Base-by-base conservation (phyloP, 129 eudicot species). In the Tagetes patula region DNA sequence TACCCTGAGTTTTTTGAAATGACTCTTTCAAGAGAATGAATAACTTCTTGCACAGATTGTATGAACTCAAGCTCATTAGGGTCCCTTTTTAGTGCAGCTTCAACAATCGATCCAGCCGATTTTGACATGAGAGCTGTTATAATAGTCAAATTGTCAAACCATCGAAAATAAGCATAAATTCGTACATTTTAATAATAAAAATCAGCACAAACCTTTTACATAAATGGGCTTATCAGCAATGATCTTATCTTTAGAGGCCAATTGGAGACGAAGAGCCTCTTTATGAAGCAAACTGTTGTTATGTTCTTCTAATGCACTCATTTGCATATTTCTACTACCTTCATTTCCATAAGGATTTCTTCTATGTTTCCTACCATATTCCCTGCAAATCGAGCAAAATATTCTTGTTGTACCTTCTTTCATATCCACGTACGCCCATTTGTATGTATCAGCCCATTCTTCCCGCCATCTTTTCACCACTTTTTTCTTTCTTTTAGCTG, bases 391-490 rank as follows among this genome's bases (percentile, higher is more conserved):
- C 32, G 98, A 94, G 67, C 98, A 94, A 64, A 94, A 94, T 42
- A 94, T 94, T 74, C 98, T 88, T 8, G 97, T 91, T 0, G 97
- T 90, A 48, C 96, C 98, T 77, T 94, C 98, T 77, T 94, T 94
- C 72, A 94, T 83, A 82, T 94, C 98, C 13, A 94, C 98, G 83
- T 94, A 94, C 0, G 98, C 97, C 98, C 98, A 94, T 82, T 94
- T 94, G 78, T 94, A 94, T 37, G 98, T 90, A 80, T 94, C 98
- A 1, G 98, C 98, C 98, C 98, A 94, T 76, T 94, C 98, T 75
- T 94, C 98, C 75, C 98, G 82, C 98, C 98, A 94, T 65, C 97
- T 80, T 77, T 94, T 94, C 36, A 94, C 98, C 71, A 94, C 98
- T 52, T 88, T 94, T 83, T 94, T 94, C 77, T 94, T 94, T 87